Base-by-base conservation (phyloP, 1,139 yeast species). In the Debaryomyces sp. region DNA sequence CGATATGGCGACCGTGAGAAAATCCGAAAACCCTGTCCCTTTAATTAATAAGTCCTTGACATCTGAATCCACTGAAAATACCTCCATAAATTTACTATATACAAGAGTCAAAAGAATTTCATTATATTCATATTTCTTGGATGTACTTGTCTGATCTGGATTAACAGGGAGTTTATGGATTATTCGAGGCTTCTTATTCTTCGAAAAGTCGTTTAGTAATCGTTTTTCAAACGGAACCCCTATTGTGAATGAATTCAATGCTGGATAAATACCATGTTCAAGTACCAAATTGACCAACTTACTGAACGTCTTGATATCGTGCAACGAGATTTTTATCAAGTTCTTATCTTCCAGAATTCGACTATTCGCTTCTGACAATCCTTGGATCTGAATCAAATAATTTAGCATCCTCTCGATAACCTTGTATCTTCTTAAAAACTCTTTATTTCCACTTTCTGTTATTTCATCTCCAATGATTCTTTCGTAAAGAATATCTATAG, bases 231-330 rank as follows among this genome's bases (percentile, higher is more conserved):
- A 63, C 0, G 95, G 91, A 5, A 89, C 77, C 0, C 94, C 90
- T 13, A 84, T 74, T 2, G 78, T 78, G 30, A 71, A 74, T 1
- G 63, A 54, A 1, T 83, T 80, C 3, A 89, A 56, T 29, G 82
- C 79, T 0, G 94, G 83, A 54, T 87, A 87, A 0, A 91, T 75
- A 0, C 96, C 92, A 52, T 83, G 86, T 1, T 87, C 67, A 0
- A 91, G 80, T 2, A 92, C 71, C 13, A 85, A 53, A 52, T 86
- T 87, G 23, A 86, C 67, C 43, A 92, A 61, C 26, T 77, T 80
- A 43, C 89, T 85, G 51, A 92, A 81, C 2, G 82, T 79, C 61
- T 84, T 86, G 74, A 92, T 83, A 62, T 92, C 98, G 59, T 89
- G 92, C 9, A 92, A 71, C 0, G 97, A 89, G 13, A 92, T 85